Percentiles rank a stretch among this genome's conserved stretches.
phyloP scores from a whole-genome alignment of 1,139 yeast species.

The Diutina rugosa region DNA sequence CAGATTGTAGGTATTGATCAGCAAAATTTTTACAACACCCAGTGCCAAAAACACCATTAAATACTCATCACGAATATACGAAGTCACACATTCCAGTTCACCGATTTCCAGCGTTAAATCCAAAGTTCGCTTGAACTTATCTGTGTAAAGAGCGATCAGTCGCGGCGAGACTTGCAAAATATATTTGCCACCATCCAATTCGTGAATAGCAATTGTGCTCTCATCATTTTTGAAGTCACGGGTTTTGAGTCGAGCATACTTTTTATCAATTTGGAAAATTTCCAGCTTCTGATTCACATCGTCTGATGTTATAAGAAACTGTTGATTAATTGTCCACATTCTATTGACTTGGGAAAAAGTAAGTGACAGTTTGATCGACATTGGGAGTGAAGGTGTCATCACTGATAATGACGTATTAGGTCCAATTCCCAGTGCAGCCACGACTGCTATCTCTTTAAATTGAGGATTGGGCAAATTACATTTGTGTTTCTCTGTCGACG shows the following conservation, averaged over 20 bases:
- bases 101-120: conserved; percentile 14
- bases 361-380: conserved; percentile 53
- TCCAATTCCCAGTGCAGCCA: conserved; percentile 60
- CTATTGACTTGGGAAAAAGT: conserved; percentile 66
- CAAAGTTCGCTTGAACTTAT: conserved; percentile 37
- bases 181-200: conserved; percentile 42
- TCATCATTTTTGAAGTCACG: conserved; percentile 54
- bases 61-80: conserved; percentile 37
- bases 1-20: conserved; percentile 28
- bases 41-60: conserved; percentile 40
- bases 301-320: conserved; percentile 64
- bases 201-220: conserved; percentile 55
- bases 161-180: conserved; percentile 67
- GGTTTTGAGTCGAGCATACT: conserved; percentile 51
- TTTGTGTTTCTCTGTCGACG: conserved; percentile 39
- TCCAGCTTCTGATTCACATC: conserved; percentile 52
- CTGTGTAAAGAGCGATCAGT: conserved; percentile 52
- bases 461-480: conserved; percentile 62
- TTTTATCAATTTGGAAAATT: conserved; percentile 56
- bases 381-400: conserved; percentile 52
- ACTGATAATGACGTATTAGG: conserved; percentile 43
- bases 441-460: conserved; percentile 48
- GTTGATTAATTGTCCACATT: conserved; percentile 52
- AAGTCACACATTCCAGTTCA: conserved; percentile 38
- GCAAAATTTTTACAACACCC: conserved; percentile 42